Conservation (phyloP, 208 protist species). For the Trypanosoma rangeli region DNA sequence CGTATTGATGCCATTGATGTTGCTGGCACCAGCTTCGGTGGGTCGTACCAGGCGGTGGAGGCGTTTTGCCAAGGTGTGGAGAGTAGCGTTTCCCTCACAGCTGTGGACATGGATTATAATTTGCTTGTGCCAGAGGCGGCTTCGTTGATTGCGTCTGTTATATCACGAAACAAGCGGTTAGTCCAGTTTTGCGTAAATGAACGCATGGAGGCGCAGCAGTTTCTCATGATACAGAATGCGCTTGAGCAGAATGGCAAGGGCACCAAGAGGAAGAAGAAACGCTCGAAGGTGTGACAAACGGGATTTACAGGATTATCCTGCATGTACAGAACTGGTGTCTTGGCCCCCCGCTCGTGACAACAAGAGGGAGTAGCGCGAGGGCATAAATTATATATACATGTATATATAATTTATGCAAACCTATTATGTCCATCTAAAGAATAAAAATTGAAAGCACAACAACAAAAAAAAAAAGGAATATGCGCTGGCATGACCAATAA, state of each 20-base stretch:
- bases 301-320: neutral
- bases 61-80: constrained; percentile 81
- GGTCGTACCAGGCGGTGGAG: constrained; percentile 50
- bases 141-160: constrained; percentile 45
- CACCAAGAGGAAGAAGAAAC: constrained; percentile 41
- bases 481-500: too few relatives aligned
- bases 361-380: neutral
- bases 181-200: constrained; percentile 57
- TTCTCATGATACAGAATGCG: constrained; percentile 59
- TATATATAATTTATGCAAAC: too few relatives aligned
- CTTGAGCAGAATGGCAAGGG: constrained; percentile 40
- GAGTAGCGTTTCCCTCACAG: constrained; percentile 39
- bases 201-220: constrained; percentile 56
- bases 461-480: neutral
- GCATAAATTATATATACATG: neutral
- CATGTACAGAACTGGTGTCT: constrained; percentile 5
- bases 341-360: neutral
- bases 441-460: too few relatives aligned
- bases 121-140: constrained; percentile 47
- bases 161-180: constrained; percentile 58
- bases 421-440: too few relatives aligned
- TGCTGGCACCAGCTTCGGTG: constrained; percentile 76
- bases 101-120: constrained; percentile 82
- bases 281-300: constrained; percentile 10
- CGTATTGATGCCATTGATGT: constrained; percentile 74